Percentiles rank a stretch among this genome's conserved stretches.
Conservation (phyloP, 768 basidiomycete genomes). For the Lactifluus piperatus region DNA sequence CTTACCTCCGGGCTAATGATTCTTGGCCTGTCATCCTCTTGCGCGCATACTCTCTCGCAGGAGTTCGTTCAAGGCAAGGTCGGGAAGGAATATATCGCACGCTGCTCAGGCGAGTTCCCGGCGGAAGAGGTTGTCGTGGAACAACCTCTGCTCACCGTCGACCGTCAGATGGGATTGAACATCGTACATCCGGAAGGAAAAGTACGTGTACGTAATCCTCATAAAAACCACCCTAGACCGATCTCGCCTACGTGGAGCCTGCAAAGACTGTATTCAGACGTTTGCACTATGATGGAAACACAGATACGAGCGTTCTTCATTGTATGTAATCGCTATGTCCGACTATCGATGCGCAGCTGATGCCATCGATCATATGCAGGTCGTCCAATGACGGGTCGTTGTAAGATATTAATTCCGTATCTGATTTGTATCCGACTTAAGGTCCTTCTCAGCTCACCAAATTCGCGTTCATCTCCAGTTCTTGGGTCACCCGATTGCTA, state of each 20-base stretch:
- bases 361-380: conserved; percentile 36
- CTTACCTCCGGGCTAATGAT: conserved; percentile 96
- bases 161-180: conserved; percentile 94
- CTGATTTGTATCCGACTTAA: background rate
- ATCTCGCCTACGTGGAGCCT: conserved; percentile 34
- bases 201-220: conserved; percentile 34
- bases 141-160: conserved; percentile 81
- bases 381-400: conserved; percentile 84
- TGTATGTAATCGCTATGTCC: conserved; percentile 41
- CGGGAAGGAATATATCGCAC: conserved; percentile 87
- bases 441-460: conserved; percentile 69
- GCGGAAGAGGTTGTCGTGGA: conserved; percentile 79
- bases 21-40: conserved; percentile 61
- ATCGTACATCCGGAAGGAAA: conserved; percentile 95
- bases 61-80: conserved; percentile 82
- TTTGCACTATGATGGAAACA: conserved; percentile 68
- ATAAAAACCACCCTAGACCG: background rate
- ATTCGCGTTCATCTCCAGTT: conserved; percentile 95
- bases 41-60: conserved; percentile 60
- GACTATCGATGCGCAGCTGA: background rate
- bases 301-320: conserved; percentile 78
- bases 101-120: conserved; percentile 81
- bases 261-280: conserved; percentile 86
- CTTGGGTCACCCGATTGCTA: conserved; percentile 88
- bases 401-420: conserved; percentile 40